A percentile compares a stretch with the other conserved stretches of the same genome.
These are phyloP conservation scores for Neofusicoccum sp. DNA, from an alignment of 2,329 filamentous ascomycete genomes.

Conservation along the genomic window DNA sequence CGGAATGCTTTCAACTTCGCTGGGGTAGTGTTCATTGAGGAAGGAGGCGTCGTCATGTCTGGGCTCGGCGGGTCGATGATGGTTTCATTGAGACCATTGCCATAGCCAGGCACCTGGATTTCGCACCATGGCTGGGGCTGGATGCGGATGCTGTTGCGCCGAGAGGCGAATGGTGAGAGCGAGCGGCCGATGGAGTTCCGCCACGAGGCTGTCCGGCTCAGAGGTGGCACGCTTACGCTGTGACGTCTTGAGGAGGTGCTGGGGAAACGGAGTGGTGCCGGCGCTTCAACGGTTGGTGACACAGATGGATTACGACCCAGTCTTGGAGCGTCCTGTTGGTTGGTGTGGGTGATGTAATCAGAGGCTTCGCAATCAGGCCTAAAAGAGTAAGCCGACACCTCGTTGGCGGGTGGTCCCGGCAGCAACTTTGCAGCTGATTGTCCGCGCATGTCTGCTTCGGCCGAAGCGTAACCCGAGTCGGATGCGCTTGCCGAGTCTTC, in stretches of 20 bases:
- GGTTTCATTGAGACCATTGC: slow-evolving; percentile 38
- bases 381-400: background rate
- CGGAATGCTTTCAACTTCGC: background rate
- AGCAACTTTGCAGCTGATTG: background rate
- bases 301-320: slow-evolving; percentile 31
- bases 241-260: slow-evolving; percentile 24
- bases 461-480: slow-evolving; percentile 21
- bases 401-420: background rate
- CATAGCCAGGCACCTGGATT: slow-evolving; percentile 43
- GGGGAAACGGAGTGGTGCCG: slow-evolving; percentile 31
- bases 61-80: slow-evolving; percentile 8
- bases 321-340: slow-evolving; percentile 24
- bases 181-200: slow-evolving; percentile 36
- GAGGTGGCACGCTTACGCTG: slow-evolving; percentile 22
- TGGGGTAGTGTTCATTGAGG: background rate
- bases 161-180: slow-evolving; percentile 32
- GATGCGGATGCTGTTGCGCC: slow-evolving; percentile 34
- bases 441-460: background rate
- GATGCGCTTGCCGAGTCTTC: slow-evolving; percentile 1
- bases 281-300: slow-evolving; percentile 29
- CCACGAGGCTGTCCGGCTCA: slow-evolving; percentile 37
- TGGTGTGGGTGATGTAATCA: slow-evolving; percentile 38
- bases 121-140: slow-evolving; percentile 37
- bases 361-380: slow-evolving; percentile 48
- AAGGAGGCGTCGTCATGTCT: background rate